Evolutionary conservation across 2,329 filamentous ascomycete genomes (phyloP).

Genomic region (Verticillium nubilum): DNA sequence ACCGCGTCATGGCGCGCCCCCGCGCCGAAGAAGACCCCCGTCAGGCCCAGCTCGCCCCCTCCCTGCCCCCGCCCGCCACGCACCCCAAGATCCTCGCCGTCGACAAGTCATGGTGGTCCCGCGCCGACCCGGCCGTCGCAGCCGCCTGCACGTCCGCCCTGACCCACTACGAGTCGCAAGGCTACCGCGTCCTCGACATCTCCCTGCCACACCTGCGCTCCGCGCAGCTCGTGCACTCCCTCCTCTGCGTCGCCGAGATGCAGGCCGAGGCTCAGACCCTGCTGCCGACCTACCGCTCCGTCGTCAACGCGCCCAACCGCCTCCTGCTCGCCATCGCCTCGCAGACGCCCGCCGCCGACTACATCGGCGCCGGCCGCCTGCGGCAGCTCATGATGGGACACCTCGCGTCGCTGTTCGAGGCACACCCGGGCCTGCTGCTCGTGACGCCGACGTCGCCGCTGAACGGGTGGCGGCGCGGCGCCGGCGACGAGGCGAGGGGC

Average conservation of each 20-base stretch:
- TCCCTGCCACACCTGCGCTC: constrained; percentile 61
- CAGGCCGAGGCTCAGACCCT: constrained; percentile 27
- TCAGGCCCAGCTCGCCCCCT: constrained; percentile 59
- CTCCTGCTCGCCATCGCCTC: constrained; percentile 61
- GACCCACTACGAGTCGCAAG: constrained; percentile 46
- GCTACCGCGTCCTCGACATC: constrained; percentile 52
- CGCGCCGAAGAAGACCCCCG: constrained; percentile 53
- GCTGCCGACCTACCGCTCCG: constrained; percentile 32
- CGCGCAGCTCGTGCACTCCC: constrained; percentile 70
- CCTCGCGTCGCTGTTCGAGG: constrained; percentile 63
- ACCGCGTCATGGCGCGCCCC: constrained; percentile 71
- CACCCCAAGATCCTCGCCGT: constrained; percentile 65
- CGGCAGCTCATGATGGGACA: constrained; percentile 75
- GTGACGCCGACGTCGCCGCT: constrained; percentile 73
- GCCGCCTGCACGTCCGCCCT: constrained; percentile 57
- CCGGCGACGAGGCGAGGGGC: constrained; percentile 61
- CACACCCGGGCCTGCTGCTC: constrained; percentile 70
- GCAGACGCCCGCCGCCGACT: constrained; percentile 63
- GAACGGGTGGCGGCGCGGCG: constrained; percentile 63
- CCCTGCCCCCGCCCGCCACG: constrained; percentile 28
- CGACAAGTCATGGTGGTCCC: constrained; percentile 45
- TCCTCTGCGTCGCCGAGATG: constrained; percentile 72
- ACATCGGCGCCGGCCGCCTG: constrained; percentile 67
- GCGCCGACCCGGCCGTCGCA: constrained; percentile 56
- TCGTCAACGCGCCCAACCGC: constrained; percentile 58